Evolutionary conservation across 176 grass and related monocot species (phyloP).

Genomic region (Musa itinerans): DNA sequence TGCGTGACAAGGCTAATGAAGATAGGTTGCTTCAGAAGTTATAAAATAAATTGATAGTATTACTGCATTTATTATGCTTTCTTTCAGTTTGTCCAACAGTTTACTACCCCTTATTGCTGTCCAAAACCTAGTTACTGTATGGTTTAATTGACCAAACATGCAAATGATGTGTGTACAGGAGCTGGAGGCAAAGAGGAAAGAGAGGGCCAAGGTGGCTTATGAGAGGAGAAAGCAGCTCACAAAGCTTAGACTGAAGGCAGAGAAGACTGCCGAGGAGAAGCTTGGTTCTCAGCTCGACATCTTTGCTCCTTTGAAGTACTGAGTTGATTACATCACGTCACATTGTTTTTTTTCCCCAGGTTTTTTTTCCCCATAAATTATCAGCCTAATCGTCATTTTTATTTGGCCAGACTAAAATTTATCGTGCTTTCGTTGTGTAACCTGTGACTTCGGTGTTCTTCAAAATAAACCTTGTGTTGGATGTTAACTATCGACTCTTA

Average conservation of each 20-base stretch:
- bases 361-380: background rate
- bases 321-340: background rate
- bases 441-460: background rate
- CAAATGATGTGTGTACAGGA: background rate
- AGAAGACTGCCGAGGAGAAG: background rate
- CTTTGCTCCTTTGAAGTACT: slow-evolving; percentile 12
- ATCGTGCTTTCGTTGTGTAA: too few relatives aligned
- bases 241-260: slow-evolving; percentile 3
- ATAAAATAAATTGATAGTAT: too few relatives aligned
- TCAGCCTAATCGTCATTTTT: background rate
- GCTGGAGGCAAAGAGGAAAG: slow-evolving; percentile 6
- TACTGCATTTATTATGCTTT: too few relatives aligned
- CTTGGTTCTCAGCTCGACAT: slow-evolving; percentile 6
- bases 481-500: too few relatives aligned
- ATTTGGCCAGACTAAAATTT: background rate
- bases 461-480: background rate
- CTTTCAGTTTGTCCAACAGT: too few relatives aligned
- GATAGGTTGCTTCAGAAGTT: too few relatives aligned
- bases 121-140: background rate
- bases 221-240: slow-evolving; percentile 7
- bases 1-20: too few relatives aligned
- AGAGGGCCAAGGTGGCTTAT: too few relatives aligned
- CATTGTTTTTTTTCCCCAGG: too few relatives aligned
- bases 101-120: background rate
- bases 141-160: background rate